Base-by-base conservation (phyloP, 768 basidiomycete genomes). In the Tylopilus sp. region DNA sequence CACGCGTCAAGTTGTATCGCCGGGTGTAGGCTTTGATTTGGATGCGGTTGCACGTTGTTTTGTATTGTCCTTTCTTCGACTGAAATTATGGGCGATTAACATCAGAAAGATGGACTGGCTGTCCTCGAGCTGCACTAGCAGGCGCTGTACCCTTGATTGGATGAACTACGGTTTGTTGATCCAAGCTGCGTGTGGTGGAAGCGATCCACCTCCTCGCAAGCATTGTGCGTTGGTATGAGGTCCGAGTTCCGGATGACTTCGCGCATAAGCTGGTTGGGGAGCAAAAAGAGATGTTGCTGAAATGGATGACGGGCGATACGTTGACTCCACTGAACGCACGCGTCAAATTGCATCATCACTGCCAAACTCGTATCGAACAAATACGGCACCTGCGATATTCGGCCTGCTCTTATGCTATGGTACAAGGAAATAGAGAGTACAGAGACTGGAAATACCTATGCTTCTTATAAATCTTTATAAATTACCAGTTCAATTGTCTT, bases 131-230 rank as follows among this genome's bases (percentile, higher is more conserved):
- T n/a, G n/a, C n/a, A n/a, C n/a, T n/a, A n/a, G n/a, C n/a, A n/a
- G n/a, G n/a, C 10, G 17, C 11, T n/a, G n/a, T n/a, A n/a, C n/a
- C n/a, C n/a, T n/a, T n/a, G n/a, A n/a, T n/a, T n/a, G n/a, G n/a
- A n/a, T n/a, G n/a, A n/a, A n/a, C n/a, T n/a, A n/a, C n/a, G n/a
- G n/a, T n/a, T n/a, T n/a, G n/a, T n/a, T n/a, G n/a, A n/a, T n/a
- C n/a, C n/a, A n/a, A n/a, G n/a, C n/a, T n/a, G n/a, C n/a, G n/a
- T n/a, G n/a, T n/a, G n/a, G n/a, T n/a, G n/a, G n/a, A n/a, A n/a
- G n/a, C n/a, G n/a, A n/a, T n/a, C n/a, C n/a, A n/a, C n/a, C 63
- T 78, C 48, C 63, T 80, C 30, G 74, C 79, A 9, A 70, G 68
- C 40, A 56, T 80, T 38, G 69, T 75, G 5, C 70, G 73, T 22